Percentiles rank a stretch among this genome's conserved stretches.
phyloP scores from a whole-genome alignment of 768 basidiomycete species.

The Mycena pura region DNA sequence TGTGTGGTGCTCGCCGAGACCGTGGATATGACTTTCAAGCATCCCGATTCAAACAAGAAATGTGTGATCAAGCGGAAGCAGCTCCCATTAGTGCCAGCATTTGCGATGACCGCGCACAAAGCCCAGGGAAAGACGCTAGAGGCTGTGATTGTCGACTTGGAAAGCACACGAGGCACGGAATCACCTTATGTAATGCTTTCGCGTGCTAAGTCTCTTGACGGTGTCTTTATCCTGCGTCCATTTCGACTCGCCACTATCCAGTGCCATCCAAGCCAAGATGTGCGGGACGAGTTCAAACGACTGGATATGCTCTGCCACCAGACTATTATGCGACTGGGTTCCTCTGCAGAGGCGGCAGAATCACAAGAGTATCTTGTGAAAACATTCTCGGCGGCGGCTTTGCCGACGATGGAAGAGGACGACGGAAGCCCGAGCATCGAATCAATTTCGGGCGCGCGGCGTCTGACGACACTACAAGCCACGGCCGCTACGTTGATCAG shows the following conservation, averaged over 20 bases:
- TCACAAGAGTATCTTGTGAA: background rate
- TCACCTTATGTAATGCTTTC: constrained; percentile 6
- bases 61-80: background rate
- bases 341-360: background rate
- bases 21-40: background rate
- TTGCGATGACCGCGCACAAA: background rate
- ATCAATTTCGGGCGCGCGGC: too few relatives aligned
- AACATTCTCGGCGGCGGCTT: background rate
- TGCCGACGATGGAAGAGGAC: background rate
- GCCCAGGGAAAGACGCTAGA: background rate
- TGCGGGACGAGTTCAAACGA: background rate
- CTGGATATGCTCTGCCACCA: constrained; percentile 4
- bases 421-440: too few relatives aligned
- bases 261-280: background rate
- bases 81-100: background rate
- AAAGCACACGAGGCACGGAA: background rate
- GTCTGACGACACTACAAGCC: too few relatives aligned
- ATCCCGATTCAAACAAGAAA: background rate
- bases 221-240: background rate
- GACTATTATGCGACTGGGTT: background rate
- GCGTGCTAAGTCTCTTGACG: background rate
- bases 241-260: background rate
- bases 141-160: background rate
- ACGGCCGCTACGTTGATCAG: too few relatives aligned
- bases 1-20: background rate